Base-by-base conservation (phyloP, 352 stramenopile genomes). In the Phytophthora hybrid region DNA sequence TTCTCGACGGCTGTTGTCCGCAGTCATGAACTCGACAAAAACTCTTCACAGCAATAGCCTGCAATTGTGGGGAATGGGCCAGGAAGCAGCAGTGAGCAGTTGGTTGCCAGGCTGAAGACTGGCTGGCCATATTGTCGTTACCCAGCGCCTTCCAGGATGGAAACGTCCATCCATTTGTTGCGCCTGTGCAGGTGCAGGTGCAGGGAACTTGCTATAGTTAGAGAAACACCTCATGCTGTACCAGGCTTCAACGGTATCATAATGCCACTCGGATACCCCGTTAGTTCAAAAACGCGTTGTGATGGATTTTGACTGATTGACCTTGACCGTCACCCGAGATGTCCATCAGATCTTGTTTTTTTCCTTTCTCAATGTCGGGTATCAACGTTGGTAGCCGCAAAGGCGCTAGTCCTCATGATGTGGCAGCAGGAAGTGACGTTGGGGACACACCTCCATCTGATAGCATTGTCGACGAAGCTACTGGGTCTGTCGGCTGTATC, bases 61-160 rank as follows among this genome's bases (percentile, higher is more conserved):
- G 14, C 8, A 46, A 9, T 59, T 57, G 29, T 71, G 53, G 64
- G 49, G 16, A 72, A 67, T 61, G 63, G 34, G 23, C 23, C 47
- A 55, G 29, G 19, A 41, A 46, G 11, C 61, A 57, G 10, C 29
- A 63, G n/a, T 56, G 46, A 66, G 55, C 55, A 59, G 58, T 63
- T 68, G 54, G 58, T 63, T 68, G 49, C 29, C 29, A 31, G 29
- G 23, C 47, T 18, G 19, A 69, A 56, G 47, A 76, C 63, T 74
- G 65, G 46, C 63, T 74, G 65, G 46, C 19, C 65, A 74, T 64
- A 66, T 69, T 71, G 71, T 71, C 71, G 71, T 77, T 77, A 74
- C 71, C 4, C 26, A 9, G 29, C 10, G 18, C 32, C 23, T 57
- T 60, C n/a, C 39, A 44, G 37, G 52, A 63, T 63, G 39, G 49